Percentiles rank a stretch among this genome's conserved stretches.
Conservation (phyloP, 2,329 filamentous ascomycete genomes). For the Lasiodiplodia citricola region DNA sequence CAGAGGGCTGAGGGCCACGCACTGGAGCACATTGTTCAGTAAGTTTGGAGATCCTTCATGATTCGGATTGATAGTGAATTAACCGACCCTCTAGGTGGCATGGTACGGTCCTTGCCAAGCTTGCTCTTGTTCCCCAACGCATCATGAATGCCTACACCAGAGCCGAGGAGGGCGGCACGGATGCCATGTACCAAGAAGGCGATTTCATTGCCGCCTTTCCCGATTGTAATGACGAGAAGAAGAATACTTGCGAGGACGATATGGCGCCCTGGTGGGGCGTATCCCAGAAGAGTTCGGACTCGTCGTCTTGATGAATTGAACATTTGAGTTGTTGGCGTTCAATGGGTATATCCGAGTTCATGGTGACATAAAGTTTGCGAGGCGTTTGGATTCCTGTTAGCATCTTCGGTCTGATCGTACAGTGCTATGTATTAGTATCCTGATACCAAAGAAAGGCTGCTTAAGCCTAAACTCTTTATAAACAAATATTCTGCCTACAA, state of each 20-base stretch:
- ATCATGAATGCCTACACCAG: constrained; percentile 76
- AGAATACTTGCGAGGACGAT: constrained; percentile 72
- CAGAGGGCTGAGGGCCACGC: constrained; percentile 93
- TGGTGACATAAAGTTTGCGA: constrained; percentile 14
- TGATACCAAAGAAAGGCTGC: not conserved
- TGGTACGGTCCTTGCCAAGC: constrained; percentile 87
- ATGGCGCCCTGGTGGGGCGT: constrained; percentile 60
- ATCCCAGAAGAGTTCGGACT: constrained; percentile 37
- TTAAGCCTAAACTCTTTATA: not conserved
- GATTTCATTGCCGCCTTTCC: constrained; percentile 83
- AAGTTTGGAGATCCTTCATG: constrained; percentile 29
- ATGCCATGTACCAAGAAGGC: constrained; percentile 74
- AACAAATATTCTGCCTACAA: not conserved
- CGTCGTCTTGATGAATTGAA: not conserved
- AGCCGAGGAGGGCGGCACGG: constrained; percentile 45
- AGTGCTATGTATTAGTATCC: constrained; percentile 2
- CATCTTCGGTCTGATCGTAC: not conserved
- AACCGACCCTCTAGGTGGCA: constrained; percentile 78
- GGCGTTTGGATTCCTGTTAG: constrained; percentile 20
- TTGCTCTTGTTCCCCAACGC: constrained; percentile 88
- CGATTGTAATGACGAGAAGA: constrained; percentile 66
- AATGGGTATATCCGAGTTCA: constrained; percentile 20
- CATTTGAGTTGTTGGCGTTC: constrained; percentile 16
- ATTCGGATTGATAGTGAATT: not conserved
- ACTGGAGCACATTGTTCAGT: constrained; percentile 67